A percentile compares a stretch with the other conserved stretches of the same genome.
Evolutionary conservation across 768 basidiomycete species (phyloP).

Genomic region (Lentinula aciculospora): DNA sequence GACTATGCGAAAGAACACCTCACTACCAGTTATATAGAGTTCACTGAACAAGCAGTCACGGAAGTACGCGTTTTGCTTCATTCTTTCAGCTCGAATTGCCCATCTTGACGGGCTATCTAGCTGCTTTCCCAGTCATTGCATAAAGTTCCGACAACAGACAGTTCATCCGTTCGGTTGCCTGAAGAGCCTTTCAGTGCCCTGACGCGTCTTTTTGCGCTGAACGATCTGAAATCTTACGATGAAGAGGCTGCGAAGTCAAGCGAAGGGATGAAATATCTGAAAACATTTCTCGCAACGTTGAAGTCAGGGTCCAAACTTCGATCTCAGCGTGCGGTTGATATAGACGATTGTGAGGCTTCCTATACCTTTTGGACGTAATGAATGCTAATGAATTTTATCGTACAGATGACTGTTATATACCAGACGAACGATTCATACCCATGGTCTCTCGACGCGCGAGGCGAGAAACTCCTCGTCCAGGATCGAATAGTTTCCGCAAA

Average conservation of each 20-base stretch:
- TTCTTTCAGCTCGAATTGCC: background rate
- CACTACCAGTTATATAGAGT: constrained; percentile 48
- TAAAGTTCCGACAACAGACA: constrained; percentile 41
- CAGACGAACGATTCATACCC: constrained; percentile 33
- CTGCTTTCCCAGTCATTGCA: constrained; percentile 39
- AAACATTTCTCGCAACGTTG: constrained; percentile 8
- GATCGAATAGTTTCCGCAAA: constrained; percentile 19
- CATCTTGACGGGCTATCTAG: constrained; percentile 9
- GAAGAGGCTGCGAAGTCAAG: constrained; percentile 37
- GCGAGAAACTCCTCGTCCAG: constrained; percentile 40
- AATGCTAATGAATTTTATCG: background rate
- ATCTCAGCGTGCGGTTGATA: constrained; percentile 32
- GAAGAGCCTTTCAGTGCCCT: constrained; percentile 49
- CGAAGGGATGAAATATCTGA: constrained; percentile 29
- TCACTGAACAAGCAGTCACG: constrained; percentile 43
- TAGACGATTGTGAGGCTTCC: constrained; percentile 25
- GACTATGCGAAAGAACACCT: constrained; percentile 50
- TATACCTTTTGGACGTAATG: background rate
- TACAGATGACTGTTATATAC: constrained; percentile 22
- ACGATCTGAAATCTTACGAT: constrained; percentile 27
- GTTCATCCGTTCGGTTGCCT: constrained; percentile 45
- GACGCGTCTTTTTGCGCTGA: constrained; percentile 24
- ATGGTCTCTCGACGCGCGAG: constrained; percentile 40
- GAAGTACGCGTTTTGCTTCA: constrained; percentile 29
- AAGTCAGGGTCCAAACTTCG: constrained; percentile 12